These are phyloP conservation scores for Fonsecaea pedrosoi DNA, from an alignment of 2,329 filamentous ascomycete species.

Conservation along the genomic window DNA sequence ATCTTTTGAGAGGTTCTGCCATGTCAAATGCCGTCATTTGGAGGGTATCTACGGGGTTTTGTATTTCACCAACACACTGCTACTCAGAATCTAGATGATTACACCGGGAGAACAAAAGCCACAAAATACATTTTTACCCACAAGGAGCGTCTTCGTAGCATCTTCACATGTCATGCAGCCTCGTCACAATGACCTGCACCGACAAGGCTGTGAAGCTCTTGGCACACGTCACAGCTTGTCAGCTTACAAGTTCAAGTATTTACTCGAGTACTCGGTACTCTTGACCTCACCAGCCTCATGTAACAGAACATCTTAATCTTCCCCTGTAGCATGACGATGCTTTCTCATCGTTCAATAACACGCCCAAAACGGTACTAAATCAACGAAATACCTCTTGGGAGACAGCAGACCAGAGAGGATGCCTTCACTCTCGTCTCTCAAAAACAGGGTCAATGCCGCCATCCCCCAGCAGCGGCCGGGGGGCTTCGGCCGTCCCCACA, in stretches of 20 bases:
- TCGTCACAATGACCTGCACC: background rate
- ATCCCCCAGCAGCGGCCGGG: constrained; percentile 4
- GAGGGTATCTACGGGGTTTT: too few relatives aligned
- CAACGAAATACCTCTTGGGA: background rate
- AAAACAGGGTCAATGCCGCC: constrained; percentile 15
- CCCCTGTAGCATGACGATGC: background rate
- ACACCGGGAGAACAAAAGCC: background rate
- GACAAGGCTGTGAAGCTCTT: constrained; percentile 2
- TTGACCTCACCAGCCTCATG: too few relatives aligned
- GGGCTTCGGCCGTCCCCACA: background rate
- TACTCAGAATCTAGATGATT: too few relatives aligned
- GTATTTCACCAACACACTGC: too few relatives aligned
- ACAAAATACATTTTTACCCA: background rate
- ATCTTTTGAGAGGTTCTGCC: too few relatives aligned
- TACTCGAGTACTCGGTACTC: background rate
- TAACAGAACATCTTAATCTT: background rate
- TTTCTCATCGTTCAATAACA: background rate
- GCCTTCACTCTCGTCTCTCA: constrained; percentile 13
- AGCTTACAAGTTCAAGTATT: background rate
- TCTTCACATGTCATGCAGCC: background rate
- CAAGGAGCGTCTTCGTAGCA: background rate
- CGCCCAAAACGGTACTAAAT: background rate
- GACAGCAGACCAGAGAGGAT: background rate
- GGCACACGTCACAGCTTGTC: background rate
- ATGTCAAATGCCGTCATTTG: too few relatives aligned